A percentile compares a stretch with the other conserved stretches of the same genome.
phyloP scores from a whole-genome alignment of 2,329 filamentous ascomycete genomes.

The Venturia pyrina region DNA sequence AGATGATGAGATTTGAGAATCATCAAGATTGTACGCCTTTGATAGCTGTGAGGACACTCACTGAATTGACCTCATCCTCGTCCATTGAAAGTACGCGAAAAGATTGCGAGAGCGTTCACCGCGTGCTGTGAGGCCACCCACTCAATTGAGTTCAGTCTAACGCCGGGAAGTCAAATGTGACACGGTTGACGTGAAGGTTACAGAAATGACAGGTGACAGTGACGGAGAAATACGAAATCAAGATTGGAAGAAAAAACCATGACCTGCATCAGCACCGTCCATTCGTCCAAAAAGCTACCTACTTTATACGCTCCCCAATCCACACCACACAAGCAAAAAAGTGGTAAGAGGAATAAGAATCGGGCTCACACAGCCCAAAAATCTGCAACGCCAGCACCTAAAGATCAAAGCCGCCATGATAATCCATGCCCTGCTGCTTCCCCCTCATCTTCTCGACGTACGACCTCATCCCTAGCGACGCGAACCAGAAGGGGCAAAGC shows the following conservation, averaged over 20 bases:
- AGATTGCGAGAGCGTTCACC: too few relatives aligned
- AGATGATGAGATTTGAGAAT: too few relatives aligned
- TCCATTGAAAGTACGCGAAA: too few relatives aligned
- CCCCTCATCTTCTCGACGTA: background rate
- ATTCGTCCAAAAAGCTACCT: conserved; percentile 1
- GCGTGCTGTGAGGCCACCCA: background rate
- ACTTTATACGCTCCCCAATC: background rate
- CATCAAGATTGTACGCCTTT: too few relatives aligned
- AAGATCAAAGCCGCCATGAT: background rate
- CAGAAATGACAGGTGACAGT: background rate
- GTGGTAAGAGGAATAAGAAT: background rate
- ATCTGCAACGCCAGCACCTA: background rate
- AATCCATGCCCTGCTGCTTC: background rate
- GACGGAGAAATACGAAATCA: background rate
- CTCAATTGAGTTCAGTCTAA: background rate
- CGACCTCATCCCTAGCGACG: background rate
- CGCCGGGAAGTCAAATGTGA: background rate
- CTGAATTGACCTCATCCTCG: too few relatives aligned
- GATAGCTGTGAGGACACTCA: too few relatives aligned
- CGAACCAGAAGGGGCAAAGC: background rate
- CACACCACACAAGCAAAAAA: background rate
- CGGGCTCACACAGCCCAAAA: background rate
- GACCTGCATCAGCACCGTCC: background rate
- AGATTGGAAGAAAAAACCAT: background rate
- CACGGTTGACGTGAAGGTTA: background rate